phyloP scores from a whole-genome alignment of 257 asterid genomes.

The Mitragyna speciosa region DNA sequence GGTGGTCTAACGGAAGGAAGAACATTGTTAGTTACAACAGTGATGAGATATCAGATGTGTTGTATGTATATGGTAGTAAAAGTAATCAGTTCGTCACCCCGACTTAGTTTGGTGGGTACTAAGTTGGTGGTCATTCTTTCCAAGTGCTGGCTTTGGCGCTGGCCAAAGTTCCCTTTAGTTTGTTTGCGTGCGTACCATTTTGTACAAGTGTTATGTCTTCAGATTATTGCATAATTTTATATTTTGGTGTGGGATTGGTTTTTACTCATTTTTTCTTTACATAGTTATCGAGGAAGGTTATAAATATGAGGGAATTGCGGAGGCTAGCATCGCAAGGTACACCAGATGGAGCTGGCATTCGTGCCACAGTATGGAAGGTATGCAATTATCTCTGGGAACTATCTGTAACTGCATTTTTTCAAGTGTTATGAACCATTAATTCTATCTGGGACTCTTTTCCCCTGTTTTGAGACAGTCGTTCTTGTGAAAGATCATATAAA shows the following conservation, averaged over 20 bases:
- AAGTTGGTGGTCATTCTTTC: neutral
- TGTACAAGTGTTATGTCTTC: neutral
- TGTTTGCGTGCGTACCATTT: too few species aligned
- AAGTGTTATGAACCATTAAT: neutral
- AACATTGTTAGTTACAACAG: neutral
- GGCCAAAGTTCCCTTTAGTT: neutral
- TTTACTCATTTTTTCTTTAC: neutral
- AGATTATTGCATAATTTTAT: neutral
- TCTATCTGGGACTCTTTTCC: too few species aligned
- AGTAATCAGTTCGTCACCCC: neutral
- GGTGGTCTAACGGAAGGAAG: neutral
- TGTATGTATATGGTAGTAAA: neutral
- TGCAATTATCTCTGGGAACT: neutral
- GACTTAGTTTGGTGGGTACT: neutral
- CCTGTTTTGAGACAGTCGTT: neutral
- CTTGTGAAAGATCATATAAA: neutral
- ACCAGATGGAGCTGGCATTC: slow-evolving; percentile 90
- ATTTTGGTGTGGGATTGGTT: neutral
- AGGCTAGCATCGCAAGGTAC: slow-evolving; percentile 80
- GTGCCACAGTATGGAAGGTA: slow-evolving; percentile 94
- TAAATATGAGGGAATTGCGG: slow-evolving; percentile 79
- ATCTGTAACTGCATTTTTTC: neutral
- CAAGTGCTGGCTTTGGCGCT: neutral
- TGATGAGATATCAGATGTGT: neutral
- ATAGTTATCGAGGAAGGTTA: slow-evolving; percentile 76